phyloP scores from a whole-genome alignment of 2,329 filamentous ascomycete genomes.

The Diaporthe capsici region DNA sequence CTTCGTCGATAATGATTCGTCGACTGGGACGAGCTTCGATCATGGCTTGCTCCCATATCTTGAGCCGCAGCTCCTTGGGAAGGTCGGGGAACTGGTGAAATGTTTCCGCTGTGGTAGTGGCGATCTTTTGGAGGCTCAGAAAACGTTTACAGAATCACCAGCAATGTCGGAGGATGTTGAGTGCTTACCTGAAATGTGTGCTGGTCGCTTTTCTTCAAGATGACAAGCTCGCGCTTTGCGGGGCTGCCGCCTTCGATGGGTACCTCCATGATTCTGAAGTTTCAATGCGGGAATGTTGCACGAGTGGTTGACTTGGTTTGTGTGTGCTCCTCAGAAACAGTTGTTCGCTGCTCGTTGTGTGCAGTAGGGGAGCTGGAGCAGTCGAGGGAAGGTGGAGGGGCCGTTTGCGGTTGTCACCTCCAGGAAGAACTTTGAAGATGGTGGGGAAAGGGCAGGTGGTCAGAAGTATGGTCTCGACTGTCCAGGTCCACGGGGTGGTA shows the following conservation, averaged over 20 bases:
- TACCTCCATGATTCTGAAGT: rapidly evolving
- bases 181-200: not conserved
- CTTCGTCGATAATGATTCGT: not conserved
- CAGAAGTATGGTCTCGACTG: not conserved
- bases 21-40: not conserved
- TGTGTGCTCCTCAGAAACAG: not conserved
- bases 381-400: too few species aligned
- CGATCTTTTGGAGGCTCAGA: not conserved
- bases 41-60: slow-evolving; percentile 20
- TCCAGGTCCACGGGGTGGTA: not conserved
- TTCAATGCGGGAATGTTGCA: not conserved
- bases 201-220: not conserved
- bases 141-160: not conserved
- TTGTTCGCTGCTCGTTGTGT: not conserved
- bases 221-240: not conserved
- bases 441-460: not conserved
- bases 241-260: not conserved
- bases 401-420: not conserved
- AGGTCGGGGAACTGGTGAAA: not conserved
- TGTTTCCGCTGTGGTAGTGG: not conserved
- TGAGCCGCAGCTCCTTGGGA: slow-evolving; percentile 5
- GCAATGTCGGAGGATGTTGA: too few species aligned
- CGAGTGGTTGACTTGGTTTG: not conserved
- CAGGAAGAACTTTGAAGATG: not conserved
- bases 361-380: not conserved